Evolutionary conservation across 2,329 filamentous ascomycete genomes (phyloP), one percentile per base, ranked within the genome.

Genomic region (Ophiosphaerella narmari): DNA sequence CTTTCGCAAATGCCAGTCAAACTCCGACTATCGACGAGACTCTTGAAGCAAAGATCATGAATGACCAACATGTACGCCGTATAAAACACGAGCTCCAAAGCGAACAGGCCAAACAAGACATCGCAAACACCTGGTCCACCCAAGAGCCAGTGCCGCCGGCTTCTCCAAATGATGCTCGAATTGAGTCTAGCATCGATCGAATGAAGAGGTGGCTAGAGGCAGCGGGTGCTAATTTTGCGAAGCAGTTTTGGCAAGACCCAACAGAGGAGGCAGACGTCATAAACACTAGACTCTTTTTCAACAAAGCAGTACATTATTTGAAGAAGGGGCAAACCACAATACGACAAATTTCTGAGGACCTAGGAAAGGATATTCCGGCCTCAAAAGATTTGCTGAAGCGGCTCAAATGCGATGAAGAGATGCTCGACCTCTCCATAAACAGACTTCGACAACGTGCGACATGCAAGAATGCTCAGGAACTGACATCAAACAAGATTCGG

Each of bases 181-280:
- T 62, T 2, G 64, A 67, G 39, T 67, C 59, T 6, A 66, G 63
- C 32, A 48, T 69, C 5, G 65, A 67, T 32, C 60, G 60, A 14
- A 62, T 71, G 63, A 63, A 57, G 7, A 65, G 54, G 9, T 70
- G 66, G 67, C 48, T 70, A 7, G 62, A 68, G 32, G 57, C 57
- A 18, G 53, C 65, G 7, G 58, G 66, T 23, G 59, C 57, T 12
- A 54, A 50, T 11, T 58, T 71, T 16, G 55, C 64, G 7, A 62
- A 58, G 14, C 54, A 66, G 24, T 68, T 72, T 43, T 72, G 67
- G 67, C 62, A 67, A 43, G 65, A 70, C 33, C 67, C 68, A 6
- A 59, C 66, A 9, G 59, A 64, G 39, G 57, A 63, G 43, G 59
- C 54, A 8, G 62, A 65, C n/a, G 50, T 56, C 9, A 49, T 43